Percentiles rank a stretch among this genome's conserved stretches.
Evolutionary conservation across 78 protist genomes (phyloP).

Genomic region (Creolimax fragrantissima): DNA sequence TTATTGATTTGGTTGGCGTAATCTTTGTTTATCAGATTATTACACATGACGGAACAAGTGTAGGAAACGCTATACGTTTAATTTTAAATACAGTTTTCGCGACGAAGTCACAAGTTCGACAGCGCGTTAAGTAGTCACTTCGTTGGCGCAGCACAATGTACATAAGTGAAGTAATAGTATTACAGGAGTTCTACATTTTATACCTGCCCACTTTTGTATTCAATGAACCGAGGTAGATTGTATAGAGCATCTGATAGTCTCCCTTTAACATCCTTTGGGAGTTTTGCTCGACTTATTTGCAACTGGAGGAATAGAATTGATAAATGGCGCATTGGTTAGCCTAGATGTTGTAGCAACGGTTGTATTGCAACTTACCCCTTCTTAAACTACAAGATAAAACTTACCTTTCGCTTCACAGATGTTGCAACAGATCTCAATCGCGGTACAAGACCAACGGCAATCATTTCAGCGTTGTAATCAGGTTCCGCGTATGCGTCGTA

Average conservation of each 20-base stretch:
- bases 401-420: neutral
- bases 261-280: neutral
- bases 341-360: neutral
- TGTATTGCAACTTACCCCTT: neutral
- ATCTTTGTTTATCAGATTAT: too few relatives aligned
- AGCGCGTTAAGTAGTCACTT: too few relatives aligned
- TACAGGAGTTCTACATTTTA: neutral
- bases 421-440: neutral
- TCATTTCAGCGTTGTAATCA: neutral
- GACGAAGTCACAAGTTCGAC: too few relatives aligned
- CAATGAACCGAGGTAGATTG: neutral
- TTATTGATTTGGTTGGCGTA: too few relatives aligned
- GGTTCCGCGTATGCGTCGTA: neutral
- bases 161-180: too few relatives aligned
- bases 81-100: too few relatives aligned
- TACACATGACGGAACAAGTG: too few relatives aligned
- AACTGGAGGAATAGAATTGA: neutral
- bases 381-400: neutral
- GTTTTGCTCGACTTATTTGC: neutral
- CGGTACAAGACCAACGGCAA: neutral
- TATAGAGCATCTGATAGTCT: neutral
- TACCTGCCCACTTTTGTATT: neutral
- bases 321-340: neutral
- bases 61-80: too few relatives aligned
- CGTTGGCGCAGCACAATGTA: too few relatives aligned